Evolutionary conservation across 257 asterid genomes (phyloP), one percentile per base, ranked within the genome.

Genomic region (Solanum peruvianum): DNA sequence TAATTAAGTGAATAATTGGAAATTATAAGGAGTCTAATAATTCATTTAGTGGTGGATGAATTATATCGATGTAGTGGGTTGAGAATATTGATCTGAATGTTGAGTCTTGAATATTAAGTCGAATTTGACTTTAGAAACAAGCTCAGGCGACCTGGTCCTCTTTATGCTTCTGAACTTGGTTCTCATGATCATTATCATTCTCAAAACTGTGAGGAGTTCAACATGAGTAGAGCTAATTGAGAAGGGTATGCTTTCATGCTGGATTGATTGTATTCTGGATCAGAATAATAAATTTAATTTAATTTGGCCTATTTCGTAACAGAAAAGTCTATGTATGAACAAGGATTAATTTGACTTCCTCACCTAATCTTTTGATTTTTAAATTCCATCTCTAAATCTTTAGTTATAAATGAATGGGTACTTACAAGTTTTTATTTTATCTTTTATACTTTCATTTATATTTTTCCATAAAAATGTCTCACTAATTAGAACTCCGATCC

Each of bases 261-360:
- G 39, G 39, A 1, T 1, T 37, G 1, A 37, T 37, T 37, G 39
- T 37, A 37, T 37, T 1, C 0, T 37, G 39, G 7, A 0, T 37
- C 1, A 7, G 0, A 37, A 0, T 1, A 37, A 1, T 35, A 31
- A 31, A 31, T 31, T 31, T 31, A 31, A 35, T 37, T 37, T 37
- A 0, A 37, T 0, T 37, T 37, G 39, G 5, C 1, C 7, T 7
- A 37, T 5, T 1, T 37, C 7, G 0, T 37, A 1, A 0, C 0
- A 35, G 1, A 35, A 0, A 35, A 35, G 37, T 35, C 39, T 35
- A 35, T 35, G 39, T 35, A 35, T 35, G 39, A 35, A 35, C 6
- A 5, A 35, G 0, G 0, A 5, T 35, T 35, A 35, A 5, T 35
- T 35, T 0, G 7, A 35, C 39, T n/a, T n/a, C n/a, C n/a, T 25